A percentile compares a stretch with the other conserved stretches of the same genome.
Conservation (phyloP, 1,284 basidiomycete genomes). For the Coriolopsis trogii region DNA sequence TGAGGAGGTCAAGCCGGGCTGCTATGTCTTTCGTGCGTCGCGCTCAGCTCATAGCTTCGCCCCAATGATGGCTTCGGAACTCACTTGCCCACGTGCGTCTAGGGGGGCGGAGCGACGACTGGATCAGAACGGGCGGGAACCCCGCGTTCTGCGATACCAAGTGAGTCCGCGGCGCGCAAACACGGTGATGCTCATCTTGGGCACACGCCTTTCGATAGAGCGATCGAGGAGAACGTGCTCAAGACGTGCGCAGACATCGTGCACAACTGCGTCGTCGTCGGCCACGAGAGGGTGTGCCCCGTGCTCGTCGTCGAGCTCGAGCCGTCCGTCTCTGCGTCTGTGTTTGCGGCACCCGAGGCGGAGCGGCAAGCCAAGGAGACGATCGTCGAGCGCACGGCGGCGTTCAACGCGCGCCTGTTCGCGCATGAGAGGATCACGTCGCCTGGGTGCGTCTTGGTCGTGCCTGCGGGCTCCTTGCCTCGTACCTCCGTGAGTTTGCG, state of each 20-base stretch:
- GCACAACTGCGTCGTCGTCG: constrained; percentile 28
- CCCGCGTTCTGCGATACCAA: constrained; percentile 32
- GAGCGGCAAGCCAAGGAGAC: constrained; percentile 12
- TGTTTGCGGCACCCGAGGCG: constrained; percentile 3
- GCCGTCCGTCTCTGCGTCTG: background rate
- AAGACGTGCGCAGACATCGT: constrained; percentile 25
- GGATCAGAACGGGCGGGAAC: constrained; percentile 30
- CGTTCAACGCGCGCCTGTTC: constrained; percentile 22
- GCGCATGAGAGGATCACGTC: constrained; percentile 28
- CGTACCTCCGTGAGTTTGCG: constrained; percentile 18
- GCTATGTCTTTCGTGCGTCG: constrained; percentile 30
- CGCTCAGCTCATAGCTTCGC: background rate
- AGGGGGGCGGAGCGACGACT: constrained; percentile 33
- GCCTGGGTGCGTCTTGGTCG: constrained; percentile 16
- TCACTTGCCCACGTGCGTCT: background rate
- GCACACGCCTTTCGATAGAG: constrained; percentile 9
- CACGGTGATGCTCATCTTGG: no score
- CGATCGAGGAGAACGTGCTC: constrained; percentile 30
- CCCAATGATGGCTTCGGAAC: no score
- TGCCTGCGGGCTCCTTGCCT: constrained; percentile 19
- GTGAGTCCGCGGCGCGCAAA: constrained; percentile 10
- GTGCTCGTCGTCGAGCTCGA: constrained; percentile 29
- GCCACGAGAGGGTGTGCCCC: constrained; percentile 25
- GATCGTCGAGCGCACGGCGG: constrained; percentile 21
- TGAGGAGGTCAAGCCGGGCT: constrained; percentile 31